Conservation (phyloP, 345 rosid genomes). For the Aethionema arabicum region DNA sequence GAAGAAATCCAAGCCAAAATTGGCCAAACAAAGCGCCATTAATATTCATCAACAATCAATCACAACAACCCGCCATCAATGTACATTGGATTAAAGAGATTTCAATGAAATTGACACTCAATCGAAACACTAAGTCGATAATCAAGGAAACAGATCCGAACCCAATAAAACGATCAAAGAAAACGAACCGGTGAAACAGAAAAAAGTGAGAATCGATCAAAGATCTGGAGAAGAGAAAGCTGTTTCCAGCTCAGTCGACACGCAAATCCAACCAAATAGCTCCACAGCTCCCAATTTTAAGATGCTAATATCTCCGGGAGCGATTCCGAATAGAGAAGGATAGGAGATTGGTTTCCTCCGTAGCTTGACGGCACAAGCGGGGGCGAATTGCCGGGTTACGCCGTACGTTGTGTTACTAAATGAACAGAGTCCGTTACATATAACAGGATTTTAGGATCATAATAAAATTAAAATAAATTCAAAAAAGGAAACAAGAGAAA, state of each 20-base stretch:
- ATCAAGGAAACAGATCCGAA: conserved; percentile 13
- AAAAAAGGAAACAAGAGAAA: background rate
- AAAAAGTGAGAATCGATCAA: conserved; percentile 7
- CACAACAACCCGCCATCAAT: conserved; percentile 14
- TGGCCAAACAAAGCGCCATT: background rate
- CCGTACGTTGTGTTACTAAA: conserved; percentile 21
- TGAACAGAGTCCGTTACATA: conserved; percentile 8
- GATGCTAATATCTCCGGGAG: conserved; percentile 4
- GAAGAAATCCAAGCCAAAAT: background rate
- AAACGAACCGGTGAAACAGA: conserved; percentile 33
- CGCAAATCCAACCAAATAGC: background rate
- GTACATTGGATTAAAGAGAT: conserved; percentile 12
- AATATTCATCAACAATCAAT: conserved; percentile 1
- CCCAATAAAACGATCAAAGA: background rate
- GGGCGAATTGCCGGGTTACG: conserved; percentile 22
- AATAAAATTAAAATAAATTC: background rate
- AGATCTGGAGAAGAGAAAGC: conserved; percentile 27
- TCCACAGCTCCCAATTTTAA: background rate
- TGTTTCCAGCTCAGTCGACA: conserved; percentile 24
- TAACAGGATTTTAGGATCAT: conserved; percentile 14
- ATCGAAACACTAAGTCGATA: background rate
- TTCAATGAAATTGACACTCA: background rate
- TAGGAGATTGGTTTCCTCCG: conserved; percentile 20
- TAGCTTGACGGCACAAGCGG: conserved; percentile 22
- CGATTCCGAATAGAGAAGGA: background rate